Evolutionary conservation across 768 basidiomycete species (phyloP).

Genomic region (Lactarius akahatsu): DNA sequence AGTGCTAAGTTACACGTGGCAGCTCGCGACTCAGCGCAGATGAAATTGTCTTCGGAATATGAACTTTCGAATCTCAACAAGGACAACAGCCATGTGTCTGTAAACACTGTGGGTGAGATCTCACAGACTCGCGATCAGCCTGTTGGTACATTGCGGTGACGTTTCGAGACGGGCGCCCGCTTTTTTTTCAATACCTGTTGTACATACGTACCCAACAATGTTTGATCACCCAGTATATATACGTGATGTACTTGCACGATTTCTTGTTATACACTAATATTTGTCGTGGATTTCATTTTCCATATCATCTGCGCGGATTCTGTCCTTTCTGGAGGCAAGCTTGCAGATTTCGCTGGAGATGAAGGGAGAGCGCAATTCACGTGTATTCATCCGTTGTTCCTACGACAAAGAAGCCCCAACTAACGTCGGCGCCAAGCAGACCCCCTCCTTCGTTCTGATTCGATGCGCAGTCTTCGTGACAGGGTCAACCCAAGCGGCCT

Average conservation of each 20-base stretch:
- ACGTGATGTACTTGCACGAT: conserved; percentile 2
- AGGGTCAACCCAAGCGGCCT: conserved; percentile 94
- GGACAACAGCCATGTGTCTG: neutral
- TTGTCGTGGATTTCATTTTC: neutral
- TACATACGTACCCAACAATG: conserved; percentile 1
- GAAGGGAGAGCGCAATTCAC: neutral
- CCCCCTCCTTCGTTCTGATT: conserved; percentile 83
- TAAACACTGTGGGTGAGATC: neutral
- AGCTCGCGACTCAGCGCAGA: neutral
- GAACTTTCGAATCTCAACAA: conserved; percentile 1
- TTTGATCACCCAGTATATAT: conserved; percentile 1
- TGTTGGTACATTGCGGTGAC: conserved; percentile 11
- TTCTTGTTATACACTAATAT: neutral
- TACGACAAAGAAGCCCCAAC: conserved; percentile 87
- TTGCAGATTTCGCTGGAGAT: neutral
- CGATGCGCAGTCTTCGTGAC: conserved; percentile 72
- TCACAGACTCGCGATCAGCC: neutral
- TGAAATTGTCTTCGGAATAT: neutral
- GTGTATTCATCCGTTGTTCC: neutral
- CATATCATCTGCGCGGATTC: neutral
- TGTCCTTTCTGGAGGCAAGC: neutral
- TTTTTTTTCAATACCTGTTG: neutral
- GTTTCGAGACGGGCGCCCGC: neutral
- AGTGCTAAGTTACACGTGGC: neutral
- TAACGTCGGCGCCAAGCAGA: conserved; percentile 76